Percentiles rank a stretch among this genome's conserved stretches.
Conservation (phyloP, 2,329 filamentous ascomycete genomes). For the Xylaria sp. region DNA sequence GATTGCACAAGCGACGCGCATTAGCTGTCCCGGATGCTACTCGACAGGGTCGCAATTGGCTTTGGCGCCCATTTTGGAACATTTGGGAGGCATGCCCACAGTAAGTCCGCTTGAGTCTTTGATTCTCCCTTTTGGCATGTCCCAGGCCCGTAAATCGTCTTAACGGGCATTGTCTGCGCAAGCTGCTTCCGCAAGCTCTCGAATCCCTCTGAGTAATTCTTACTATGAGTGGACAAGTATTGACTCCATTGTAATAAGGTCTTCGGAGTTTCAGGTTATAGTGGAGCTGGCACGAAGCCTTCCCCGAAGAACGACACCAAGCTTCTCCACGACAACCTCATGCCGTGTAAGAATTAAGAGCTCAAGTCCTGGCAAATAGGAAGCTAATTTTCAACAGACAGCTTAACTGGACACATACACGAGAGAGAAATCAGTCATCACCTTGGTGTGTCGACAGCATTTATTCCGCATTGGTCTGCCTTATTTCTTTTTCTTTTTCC, state of each 20-base stretch:
- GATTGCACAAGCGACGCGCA: conserved; percentile 81
- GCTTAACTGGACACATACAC: conserved; percentile 92
- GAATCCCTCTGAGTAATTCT: no score
- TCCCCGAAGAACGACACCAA: conserved; percentile 92
- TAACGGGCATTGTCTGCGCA: no score
- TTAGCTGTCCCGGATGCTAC: conserved; percentile 95
- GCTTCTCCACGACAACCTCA: conserved; percentile 84
- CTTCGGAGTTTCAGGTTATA: conserved; percentile 94
- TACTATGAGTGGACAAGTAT: no score
- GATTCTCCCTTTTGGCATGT: no score
- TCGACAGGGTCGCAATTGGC: conserved; percentile 92
- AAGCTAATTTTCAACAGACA: conserved; percentile 57
- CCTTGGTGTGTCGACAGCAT: conserved; percentile 78
- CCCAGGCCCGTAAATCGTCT: no score
- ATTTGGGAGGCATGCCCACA: conserved; percentile 81
- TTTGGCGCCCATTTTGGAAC: conserved; percentile 80
- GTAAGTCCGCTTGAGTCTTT: no score
- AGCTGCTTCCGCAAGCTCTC: no score
- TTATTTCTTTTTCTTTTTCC: background rate
- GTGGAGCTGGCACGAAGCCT: conserved; percentile 93
- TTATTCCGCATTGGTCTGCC: conserved; percentile 75
- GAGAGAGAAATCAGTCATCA: conserved; percentile 88
- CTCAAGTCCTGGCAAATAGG: background rate
- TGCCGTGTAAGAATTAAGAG: conserved; percentile 64
- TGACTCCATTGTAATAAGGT: no score